Evolutionary conservation across 2,329 filamentous ascomycete species (phyloP), one percentile per base, ranked within the genome.

Genomic region (Aspergillus puulaauensis): DNA sequence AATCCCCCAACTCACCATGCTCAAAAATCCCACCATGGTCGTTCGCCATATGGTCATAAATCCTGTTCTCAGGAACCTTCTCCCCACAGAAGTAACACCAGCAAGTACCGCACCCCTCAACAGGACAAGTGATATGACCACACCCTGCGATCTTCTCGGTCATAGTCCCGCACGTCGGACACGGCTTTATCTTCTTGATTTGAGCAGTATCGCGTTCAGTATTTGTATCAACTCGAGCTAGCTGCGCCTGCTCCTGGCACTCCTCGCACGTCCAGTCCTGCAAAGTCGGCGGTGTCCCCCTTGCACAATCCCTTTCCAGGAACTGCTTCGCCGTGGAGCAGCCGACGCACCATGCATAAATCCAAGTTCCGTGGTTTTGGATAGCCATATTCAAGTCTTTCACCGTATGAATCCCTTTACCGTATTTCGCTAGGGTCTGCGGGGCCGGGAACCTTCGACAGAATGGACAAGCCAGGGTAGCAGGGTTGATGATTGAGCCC

Each of bases 381-480:
- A 82, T 69, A 0, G 79, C 81, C 1, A 64, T 63, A 2, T 64
- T 63, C 23, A 81, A 58, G 37, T 77, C 70, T 1, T 69, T 73
- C 3, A 83, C 66, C 1, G 66, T 67, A 3, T 73, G 68, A 9
- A 73, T 68, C 5, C 74, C 73, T 52, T 79, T 72, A 1, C 71
- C 70, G 19, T 73, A 70, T 1, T 62, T 61, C 0, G 73, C 66
- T 2, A 80, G 61, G 1, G 72, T 75, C 52, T 70, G 70, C 4
- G 75, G 64, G 1, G 73, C 70, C 0, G 80, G 80, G 44, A 65
- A 69, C 0, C 80, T 75, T 23, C 81, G 73, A 58, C 80, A 83
- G 68, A 83, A 83, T 1, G 81, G 80, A 57, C 80, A 82, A 2
- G 65, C 70, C 4, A 83, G 74, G 0, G 81, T 79, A 0, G 80